Evolutionary conservation across 306 rosid species (phyloP).

Genomic region (Fragaria ananassa): DNA sequence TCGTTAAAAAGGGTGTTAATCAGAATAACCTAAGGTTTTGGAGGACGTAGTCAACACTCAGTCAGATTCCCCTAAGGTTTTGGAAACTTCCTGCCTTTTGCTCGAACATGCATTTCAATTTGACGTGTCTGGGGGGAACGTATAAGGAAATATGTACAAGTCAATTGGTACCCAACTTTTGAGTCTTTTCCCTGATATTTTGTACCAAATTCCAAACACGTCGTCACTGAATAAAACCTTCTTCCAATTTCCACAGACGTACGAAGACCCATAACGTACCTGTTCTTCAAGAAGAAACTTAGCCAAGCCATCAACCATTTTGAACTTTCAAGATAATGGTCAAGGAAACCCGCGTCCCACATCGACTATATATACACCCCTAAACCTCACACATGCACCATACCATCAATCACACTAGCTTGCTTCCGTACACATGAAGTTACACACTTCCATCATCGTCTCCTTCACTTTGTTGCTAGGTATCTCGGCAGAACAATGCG

Average conservation of each 20-base stretch:
- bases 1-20: too few relatives aligned
- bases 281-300: not conserved
- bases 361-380: not conserved
- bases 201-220: not conserved
- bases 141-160: not conserved
- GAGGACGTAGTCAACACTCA: too few relatives aligned
- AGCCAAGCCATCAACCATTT: not conserved
- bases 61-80: too few relatives aligned
- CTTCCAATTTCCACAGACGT: not conserved
- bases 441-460: not conserved
- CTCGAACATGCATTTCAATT: too few relatives aligned
- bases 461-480: constrained; percentile 4
- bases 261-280: not conserved
- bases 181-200: not conserved
- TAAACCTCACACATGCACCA: too few relatives aligned
- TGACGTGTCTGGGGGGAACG: not conserved
- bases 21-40: too few relatives aligned
- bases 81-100: too few relatives aligned
- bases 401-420: not conserved
- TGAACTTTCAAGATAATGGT: not conserved
- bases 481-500: constrained; percentile 26
- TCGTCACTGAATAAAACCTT: not conserved
- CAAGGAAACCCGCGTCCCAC: not conserved
- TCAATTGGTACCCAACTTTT: not conserved
- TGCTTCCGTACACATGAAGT: not conserved